These are phyloP conservation scores for Heterobasidion irregulare DNA, from an alignment of 1,284 basidiomycete genomes.

Conservation along the genomic window DNA sequence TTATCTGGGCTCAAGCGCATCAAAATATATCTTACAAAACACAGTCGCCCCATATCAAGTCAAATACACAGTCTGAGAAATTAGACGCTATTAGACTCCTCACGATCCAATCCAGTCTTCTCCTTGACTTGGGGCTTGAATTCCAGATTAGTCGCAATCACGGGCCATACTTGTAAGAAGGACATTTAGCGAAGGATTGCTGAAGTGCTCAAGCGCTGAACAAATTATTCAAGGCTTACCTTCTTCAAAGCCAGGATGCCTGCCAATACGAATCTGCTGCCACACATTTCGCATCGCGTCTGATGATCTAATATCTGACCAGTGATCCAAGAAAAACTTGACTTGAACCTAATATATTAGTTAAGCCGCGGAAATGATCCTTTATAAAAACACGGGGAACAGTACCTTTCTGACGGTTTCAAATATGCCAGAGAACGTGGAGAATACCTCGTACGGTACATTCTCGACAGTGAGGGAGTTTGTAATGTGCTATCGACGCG, in stretches of 20 bases:
- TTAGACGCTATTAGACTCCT: not conserved
- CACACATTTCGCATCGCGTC: slow-evolving; percentile 79
- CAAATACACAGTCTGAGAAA: no score
- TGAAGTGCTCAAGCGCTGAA: no score
- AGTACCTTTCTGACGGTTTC: slow-evolving; percentile 73
- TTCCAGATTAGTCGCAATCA: slow-evolving; percentile 57
- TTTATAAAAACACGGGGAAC: not conserved
- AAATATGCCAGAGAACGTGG: slow-evolving; percentile 75
- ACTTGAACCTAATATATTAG: slow-evolving; percentile 48
- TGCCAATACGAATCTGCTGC: slow-evolving; percentile 72
- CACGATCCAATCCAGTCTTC: slow-evolving; percentile 5
- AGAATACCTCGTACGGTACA: slow-evolving; percentile 83
- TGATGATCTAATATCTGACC: slow-evolving; percentile 74
- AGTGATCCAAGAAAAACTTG: slow-evolving; percentile 72
- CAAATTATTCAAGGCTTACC: slow-evolving; percentile 25
- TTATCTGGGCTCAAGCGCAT: no score
- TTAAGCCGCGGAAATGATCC: not conserved
- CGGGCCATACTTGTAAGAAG: slow-evolving; percentile 50
- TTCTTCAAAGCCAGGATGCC: slow-evolving; percentile 80
- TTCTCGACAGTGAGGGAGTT: slow-evolving; percentile 71
- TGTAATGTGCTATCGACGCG: slow-evolving; percentile 53
- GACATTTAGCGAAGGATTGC: not conserved
- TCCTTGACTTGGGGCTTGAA: slow-evolving; percentile 32
- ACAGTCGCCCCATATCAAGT: no score
- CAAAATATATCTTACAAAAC: no score